phyloP scores from a whole-genome alignment of 148 eudicot genomes.

The Silene conica region DNA sequence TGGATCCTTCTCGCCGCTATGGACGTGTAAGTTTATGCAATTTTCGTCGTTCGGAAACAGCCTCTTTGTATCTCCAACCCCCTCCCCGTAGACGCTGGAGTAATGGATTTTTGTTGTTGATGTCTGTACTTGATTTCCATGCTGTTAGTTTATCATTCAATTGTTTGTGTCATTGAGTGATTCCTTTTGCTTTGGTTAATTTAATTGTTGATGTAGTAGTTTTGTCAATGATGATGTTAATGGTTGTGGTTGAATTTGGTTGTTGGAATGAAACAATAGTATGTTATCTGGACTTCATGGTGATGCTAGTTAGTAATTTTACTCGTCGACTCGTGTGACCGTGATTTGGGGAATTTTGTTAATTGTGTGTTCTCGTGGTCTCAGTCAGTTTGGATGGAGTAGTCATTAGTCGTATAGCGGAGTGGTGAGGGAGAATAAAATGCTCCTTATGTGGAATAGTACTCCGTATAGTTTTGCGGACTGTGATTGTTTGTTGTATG shows the following conservation, averaged over 20 bases:
- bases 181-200: neutral
- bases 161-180: neutral
- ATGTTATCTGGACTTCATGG: neutral
- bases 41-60: neutral
- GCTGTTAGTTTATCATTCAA: neutral
- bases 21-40: constrained; percentile 57
- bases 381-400: neutral
- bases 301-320: neutral
- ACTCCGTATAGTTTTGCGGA: neutral
- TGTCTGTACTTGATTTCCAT: neutral
- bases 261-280: neutral
- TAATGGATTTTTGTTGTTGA: neutral
- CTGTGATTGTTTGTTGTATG: constrained; percentile 9
- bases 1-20: constrained; percentile 57
- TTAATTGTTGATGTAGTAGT: neutral
- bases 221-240: neutral
- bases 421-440: neutral
- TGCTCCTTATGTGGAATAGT: neutral
- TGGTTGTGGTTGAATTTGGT: neutral
- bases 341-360: neutral
- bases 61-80: no score
- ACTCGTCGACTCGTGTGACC: neutral
- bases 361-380: neutral
- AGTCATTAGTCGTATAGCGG: neutral
- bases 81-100: neutral